phyloP scores from a whole-genome alignment of 2,329 filamentous ascomycete genomes.

The Monosporascus cannonballus region DNA sequence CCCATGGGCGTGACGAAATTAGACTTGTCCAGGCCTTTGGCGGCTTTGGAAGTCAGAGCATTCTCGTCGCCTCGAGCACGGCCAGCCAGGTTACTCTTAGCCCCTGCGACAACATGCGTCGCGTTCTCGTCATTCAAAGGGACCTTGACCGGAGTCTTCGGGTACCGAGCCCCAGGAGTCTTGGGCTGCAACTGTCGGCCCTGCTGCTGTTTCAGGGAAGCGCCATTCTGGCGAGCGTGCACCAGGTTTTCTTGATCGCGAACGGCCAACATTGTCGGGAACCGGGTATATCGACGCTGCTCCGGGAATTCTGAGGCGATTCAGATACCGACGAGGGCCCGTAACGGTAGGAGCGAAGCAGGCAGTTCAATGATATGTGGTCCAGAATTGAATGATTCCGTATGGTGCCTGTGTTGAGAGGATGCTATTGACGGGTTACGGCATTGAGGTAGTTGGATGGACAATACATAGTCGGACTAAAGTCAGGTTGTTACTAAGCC shows the following conservation, averaged over 20 bases:
- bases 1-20: slow-evolving; percentile 76
- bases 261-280: slow-evolving; percentile 60
- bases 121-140: slow-evolving; percentile 82
- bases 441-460: too few species aligned
- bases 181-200: slow-evolving; percentile 53
- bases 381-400: too few species aligned
- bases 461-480: too few species aligned
- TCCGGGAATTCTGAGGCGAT: slow-evolving; percentile 16
- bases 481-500: too few species aligned
- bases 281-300: too few species aligned
- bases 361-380: too few species aligned
- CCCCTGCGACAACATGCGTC: slow-evolving; percentile 47
- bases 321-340: neutral
- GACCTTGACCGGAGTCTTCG: slow-evolving; percentile 77
- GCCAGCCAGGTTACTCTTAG: slow-evolving; percentile 53
- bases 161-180: slow-evolving; percentile 68
- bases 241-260: slow-evolving; percentile 86
- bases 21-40: slow-evolving; percentile 47
- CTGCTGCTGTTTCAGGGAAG: slow-evolving; percentile 65
- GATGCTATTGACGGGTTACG: too few species aligned
- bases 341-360: too few species aligned
- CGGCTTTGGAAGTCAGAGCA: slow-evolving; percentile 42
- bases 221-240: slow-evolving; percentile 65
- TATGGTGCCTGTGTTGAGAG: too few species aligned
- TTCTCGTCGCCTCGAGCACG: slow-evolving; percentile 53